phyloP scores from a whole-genome alignment of 495 filamentous ascomycete genomes.

The Penicillium arizonense region DNA sequence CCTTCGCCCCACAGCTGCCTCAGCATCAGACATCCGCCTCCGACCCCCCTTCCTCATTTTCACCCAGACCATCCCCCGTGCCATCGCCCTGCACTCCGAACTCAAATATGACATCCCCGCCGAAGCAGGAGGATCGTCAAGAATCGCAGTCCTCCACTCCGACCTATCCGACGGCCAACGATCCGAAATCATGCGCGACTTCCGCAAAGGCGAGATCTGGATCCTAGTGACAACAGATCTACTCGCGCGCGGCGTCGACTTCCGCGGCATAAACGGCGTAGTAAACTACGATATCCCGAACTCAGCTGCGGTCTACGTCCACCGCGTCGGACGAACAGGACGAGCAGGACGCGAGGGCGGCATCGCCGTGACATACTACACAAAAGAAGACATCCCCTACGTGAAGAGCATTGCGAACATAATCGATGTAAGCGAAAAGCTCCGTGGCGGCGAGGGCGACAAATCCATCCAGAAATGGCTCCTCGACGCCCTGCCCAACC shows the following conservation, averaged over 20 bases:
- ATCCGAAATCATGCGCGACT: conserved; percentile 78
- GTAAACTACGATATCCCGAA: conserved; percentile 96
- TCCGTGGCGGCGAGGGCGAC: conserved; percentile 39
- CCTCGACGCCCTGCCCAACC: conserved; percentile 78
- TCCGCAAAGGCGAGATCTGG: conserved; percentile 93
- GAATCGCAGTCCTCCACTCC: conserved; percentile 88
- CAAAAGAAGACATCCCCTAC: conserved; percentile 87
- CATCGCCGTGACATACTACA: conserved; percentile 91
- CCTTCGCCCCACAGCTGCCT: conserved; percentile 69
- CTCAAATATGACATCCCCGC: conserved; percentile 91
- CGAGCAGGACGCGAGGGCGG: conserved; percentile 85
- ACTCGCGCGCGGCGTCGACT: conserved; percentile 87
- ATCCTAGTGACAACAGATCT: conserved; percentile 94
- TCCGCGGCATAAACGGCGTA: conserved; percentile 85
- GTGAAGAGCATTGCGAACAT: conserved; percentile 92
- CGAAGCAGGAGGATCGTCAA: conserved; percentile 79
- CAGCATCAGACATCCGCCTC: conserved; percentile 59
- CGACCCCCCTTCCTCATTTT: conserved; percentile 91
- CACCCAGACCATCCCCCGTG: conserved; percentile 89
- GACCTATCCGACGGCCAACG: conserved; percentile 75
- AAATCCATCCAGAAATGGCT: conserved; percentile 79
- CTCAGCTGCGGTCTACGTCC: conserved; percentile 84
- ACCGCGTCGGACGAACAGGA: conserved; percentile 89
- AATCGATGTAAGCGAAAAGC: conserved; percentile 77
- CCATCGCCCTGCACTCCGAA: conserved; percentile 81